These are phyloP conservation scores for Pistacia vera DNA, from an alignment of 345 rosid genomes.

Conservation along the genomic window DNA sequence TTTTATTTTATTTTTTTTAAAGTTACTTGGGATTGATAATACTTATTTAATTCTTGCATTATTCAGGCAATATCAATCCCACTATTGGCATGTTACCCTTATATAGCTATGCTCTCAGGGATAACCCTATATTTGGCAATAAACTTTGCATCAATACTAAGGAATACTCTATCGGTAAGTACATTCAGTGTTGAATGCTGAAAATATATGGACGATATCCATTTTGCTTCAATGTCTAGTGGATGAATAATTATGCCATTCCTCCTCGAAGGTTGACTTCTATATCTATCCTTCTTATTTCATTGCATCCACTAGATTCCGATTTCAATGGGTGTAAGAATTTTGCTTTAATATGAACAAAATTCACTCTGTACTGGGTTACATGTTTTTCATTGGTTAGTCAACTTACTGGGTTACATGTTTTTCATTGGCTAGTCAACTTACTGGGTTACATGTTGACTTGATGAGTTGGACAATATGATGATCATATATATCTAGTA, in stretches of 20 bases:
- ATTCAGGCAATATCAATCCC: conserved; percentile 56
- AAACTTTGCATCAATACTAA: no score
- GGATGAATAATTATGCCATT: neutral
- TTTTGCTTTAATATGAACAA: no score
- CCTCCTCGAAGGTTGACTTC: neutral
- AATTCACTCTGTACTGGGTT: neutral
- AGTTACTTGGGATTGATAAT: neutral
- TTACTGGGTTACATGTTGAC: neutral
- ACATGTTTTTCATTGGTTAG: no score
- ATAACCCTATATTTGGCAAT: conserved; percentile 1
- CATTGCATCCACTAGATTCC: neutral
- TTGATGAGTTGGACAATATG: neutral
- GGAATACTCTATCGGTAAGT: no score
- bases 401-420: neutral
- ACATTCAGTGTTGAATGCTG: no score
- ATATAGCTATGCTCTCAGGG: conserved; percentile 51
- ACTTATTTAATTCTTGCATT: neutral
- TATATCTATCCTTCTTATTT: neutral
- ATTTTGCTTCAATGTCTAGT: neutral
- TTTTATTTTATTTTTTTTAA: neutral
- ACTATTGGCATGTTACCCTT: conserved; percentile 34
- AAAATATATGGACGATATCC: neutral
- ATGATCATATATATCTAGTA: neutral
- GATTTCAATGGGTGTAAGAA: neutral
- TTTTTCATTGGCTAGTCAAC: no score